A percentile compares a stretch with the other conserved stretches of the same genome.
phyloP scores from a whole-genome alignment of 108 stramenopile genomes.

The Fragilaria radians region DNA sequence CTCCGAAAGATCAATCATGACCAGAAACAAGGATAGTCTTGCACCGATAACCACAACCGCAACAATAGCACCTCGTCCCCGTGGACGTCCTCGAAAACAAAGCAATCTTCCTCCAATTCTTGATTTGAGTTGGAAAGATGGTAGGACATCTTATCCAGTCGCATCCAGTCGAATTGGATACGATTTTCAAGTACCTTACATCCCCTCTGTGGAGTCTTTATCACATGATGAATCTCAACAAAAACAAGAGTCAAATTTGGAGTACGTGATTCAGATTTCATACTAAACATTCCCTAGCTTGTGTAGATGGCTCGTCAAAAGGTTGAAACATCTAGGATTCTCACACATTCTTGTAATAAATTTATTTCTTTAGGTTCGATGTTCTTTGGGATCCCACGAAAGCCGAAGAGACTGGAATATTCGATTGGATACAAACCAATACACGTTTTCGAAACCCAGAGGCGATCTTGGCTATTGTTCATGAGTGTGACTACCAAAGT shows the following conservation, averaged over 20 bases:
- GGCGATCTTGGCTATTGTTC: slow-evolving; percentile 37
- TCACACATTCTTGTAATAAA: too few relatives aligned
- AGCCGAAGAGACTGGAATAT: slow-evolving; percentile 29
- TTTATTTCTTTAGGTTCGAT: slow-evolving; percentile 37
- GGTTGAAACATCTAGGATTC: too few relatives aligned
- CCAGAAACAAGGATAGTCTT: not conserved
- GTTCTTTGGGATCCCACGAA: slow-evolving; percentile 48
- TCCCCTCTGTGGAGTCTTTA: slow-evolving; percentile 37
- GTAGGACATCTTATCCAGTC: slow-evolving; percentile 46
- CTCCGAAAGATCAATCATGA: not conserved
- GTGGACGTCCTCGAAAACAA: slow-evolving; percentile 3
- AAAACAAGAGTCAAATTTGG: slow-evolving; percentile 8
- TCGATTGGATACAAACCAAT: slow-evolving; percentile 38
- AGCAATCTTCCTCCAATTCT: slow-evolving; percentile 9
- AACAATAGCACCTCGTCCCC: not conserved
- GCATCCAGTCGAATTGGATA: slow-evolving; percentile 50
- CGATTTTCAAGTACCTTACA: slow-evolving; percentile 42
- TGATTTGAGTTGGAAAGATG: slow-evolving; percentile 62
- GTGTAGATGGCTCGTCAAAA: too few relatives aligned
- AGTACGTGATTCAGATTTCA: slow-evolving; percentile 15
- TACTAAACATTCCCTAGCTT: not conserved
- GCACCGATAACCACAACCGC: not conserved
- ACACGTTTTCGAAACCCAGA: slow-evolving; percentile 47
- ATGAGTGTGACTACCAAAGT: slow-evolving; percentile 30
- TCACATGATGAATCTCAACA: not conserved